Conservation (phyloP, 768 basidiomycete genomes). For the Sporobolomyces roseus region DNA sequence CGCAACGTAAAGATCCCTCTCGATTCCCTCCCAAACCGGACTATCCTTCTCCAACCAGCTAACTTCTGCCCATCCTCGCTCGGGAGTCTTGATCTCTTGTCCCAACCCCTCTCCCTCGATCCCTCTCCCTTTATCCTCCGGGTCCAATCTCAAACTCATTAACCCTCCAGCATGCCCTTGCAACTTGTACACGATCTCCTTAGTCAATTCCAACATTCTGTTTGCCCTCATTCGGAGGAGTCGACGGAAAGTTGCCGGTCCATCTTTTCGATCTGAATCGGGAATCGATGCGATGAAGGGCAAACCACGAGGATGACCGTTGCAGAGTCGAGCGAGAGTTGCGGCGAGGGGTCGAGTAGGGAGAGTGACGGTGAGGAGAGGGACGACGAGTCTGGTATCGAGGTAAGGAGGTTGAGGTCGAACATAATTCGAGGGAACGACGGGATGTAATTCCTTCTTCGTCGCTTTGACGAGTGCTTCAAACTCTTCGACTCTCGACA, state of each 20-base stretch:
- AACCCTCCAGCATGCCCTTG: conserved; percentile 52
- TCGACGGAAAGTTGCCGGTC: conserved; percentile 47
- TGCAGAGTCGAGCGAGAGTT: conserved; percentile 49
- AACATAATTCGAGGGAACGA: background rate
- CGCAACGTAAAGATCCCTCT: conserved; percentile 9
- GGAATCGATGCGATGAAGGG: conserved; percentile 50
- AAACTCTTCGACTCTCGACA: background rate
- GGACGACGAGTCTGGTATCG: conserved; percentile 39
- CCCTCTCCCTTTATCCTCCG: conserved; percentile 48
- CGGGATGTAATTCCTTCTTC: background rate
- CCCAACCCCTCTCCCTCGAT: conserved; percentile 51
- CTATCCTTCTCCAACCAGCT: conserved; percentile 19
- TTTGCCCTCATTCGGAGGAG: conserved; percentile 50
- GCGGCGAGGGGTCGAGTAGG: conserved; percentile 53
- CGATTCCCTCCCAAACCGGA: conserved; percentile 24
- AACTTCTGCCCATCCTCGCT: conserved; percentile 25
- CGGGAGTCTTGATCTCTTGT: conserved; percentile 1
- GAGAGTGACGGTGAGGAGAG: conserved; percentile 51
- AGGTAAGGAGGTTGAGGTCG: conserved; percentile 26
- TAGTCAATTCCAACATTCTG: conserved; percentile 48
- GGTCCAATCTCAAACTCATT: conserved; percentile 50
- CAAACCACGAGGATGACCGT: conserved; percentile 48
- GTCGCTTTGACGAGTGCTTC: background rate
- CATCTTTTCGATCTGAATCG: conserved; percentile 50
- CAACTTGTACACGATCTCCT: conserved; percentile 48